Evolutionary conservation across 108 stramenopile genomes (phyloP).

Genomic region (Pseudonitzschia pungens): DNA sequence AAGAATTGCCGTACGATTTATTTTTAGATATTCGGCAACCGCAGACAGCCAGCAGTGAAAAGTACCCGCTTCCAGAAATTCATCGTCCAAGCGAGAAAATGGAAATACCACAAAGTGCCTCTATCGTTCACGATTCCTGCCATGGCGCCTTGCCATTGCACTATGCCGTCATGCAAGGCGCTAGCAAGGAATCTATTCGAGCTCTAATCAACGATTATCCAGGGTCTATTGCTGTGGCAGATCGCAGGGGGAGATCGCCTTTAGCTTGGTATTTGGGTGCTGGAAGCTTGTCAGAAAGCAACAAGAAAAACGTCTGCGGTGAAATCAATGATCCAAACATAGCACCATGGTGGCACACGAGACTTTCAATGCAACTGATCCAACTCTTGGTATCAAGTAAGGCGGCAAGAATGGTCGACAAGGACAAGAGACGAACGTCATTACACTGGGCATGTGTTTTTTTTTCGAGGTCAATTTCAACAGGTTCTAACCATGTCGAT

Average conservation of each 20-base stretch:
- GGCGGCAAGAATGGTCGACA: slow-evolving; percentile 41
- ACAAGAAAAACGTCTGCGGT: slow-evolving; percentile 39
- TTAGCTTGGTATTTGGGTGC: slow-evolving; percentile 60
- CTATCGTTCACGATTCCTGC: slow-evolving; percentile 45
- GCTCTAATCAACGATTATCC: slow-evolving; percentile 42
- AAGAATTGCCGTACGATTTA: slow-evolving; percentile 20
- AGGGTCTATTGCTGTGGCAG: slow-evolving; percentile 20
- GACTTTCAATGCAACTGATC: slow-evolving; percentile 28
- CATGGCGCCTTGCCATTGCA: slow-evolving; percentile 59
- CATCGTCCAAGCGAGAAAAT: slow-evolving; percentile 30
- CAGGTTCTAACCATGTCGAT: slow-evolving; percentile 2
- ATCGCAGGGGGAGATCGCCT: slow-evolving; percentile 47
- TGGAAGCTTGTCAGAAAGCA: slow-evolving; percentile 36
- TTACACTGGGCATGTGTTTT: slow-evolving; percentile 57
- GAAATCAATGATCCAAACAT: slow-evolving; percentile 46
- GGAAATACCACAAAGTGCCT: slow-evolving; percentile 35
- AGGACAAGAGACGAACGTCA: slow-evolving; percentile 35
- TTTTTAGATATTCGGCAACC: slow-evolving; percentile 32
- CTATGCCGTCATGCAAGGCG: slow-evolving; percentile 60
- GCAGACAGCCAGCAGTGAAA: slow-evolving; percentile 12
- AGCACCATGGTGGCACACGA: slow-evolving; percentile 36
- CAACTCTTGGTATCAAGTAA: slow-evolving; percentile 39
- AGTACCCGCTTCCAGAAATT: slow-evolving; percentile 39
- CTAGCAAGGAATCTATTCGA: slow-evolving; percentile 36
- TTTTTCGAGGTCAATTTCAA: slow-evolving; percentile 19